These are phyloP conservation scores for Aspergillus biplanus DNA, from an alignment of 495 filamentous ascomycete species.

Conservation along the genomic window DNA sequence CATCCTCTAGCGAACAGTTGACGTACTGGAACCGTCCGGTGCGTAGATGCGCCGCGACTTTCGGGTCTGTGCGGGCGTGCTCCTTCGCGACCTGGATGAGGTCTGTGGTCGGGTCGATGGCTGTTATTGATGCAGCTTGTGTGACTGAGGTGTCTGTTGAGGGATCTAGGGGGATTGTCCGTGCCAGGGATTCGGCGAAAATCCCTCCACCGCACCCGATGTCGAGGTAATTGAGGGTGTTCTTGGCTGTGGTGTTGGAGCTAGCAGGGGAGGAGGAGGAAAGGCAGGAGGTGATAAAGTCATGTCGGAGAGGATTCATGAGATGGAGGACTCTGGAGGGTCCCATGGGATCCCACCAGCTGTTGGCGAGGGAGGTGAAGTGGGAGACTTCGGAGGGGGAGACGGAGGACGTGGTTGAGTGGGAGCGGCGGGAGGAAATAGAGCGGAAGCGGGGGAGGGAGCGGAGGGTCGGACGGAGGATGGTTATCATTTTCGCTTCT, in stretches of 20 bases:
- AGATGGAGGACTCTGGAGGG: constrained; percentile 90
- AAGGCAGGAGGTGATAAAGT: constrained; percentile 80
- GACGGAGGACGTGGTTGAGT: constrained; percentile 64
- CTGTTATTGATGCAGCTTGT: constrained; percentile 69
- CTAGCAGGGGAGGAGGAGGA: constrained; percentile 39
- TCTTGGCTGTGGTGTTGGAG: constrained; percentile 15
- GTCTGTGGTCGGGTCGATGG: constrained; percentile 80
- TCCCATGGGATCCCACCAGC: constrained; percentile 97
- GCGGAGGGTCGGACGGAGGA: constrained; percentile 17
- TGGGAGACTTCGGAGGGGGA: constrained; percentile 87
- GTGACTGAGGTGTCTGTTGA: constrained; percentile 55
- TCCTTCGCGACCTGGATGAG: constrained; percentile 77
- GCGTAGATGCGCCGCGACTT: constrained; percentile 47
- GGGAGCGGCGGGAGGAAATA: constrained; percentile 36
- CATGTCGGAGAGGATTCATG: constrained; percentile 96
- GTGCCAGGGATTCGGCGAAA: constrained; percentile 88
- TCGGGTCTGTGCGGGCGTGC: constrained; percentile 73
- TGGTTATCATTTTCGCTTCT: not conserved
- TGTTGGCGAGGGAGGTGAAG: constrained; percentile 88
- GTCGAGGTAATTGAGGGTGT: constrained; percentile 75
- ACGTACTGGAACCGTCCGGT: constrained; percentile 67
- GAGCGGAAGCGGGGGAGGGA: constrained; percentile 11
- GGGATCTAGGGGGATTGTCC: constrained; percentile 55
- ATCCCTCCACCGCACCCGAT: constrained; percentile 97
- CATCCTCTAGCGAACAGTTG: constrained; percentile 70